phyloP scores from a whole-genome alignment of 2,329 filamentous ascomycete species.

The Fusarium duplospermum region DNA sequence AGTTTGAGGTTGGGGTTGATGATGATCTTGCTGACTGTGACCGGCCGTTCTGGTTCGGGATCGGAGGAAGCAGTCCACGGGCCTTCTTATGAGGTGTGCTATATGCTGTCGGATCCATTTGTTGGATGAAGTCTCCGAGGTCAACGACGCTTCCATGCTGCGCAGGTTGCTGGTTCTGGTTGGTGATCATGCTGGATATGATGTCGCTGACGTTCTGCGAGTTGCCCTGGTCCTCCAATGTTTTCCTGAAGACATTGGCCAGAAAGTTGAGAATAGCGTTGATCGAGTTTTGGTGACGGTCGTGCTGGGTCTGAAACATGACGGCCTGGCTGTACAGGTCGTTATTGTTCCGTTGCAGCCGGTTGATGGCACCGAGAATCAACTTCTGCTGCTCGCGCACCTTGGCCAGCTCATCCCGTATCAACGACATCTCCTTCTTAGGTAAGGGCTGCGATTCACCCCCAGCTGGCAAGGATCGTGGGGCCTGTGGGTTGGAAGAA shows the following conservation, averaged over 20 bases:
- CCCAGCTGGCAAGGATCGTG: slow-evolving; percentile 54
- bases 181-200: slow-evolving; percentile 79
- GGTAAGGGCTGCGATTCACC: slow-evolving; percentile 63
- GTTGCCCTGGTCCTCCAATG: slow-evolving; percentile 83
- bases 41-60: slow-evolving; percentile 54
- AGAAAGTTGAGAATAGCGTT: slow-evolving; percentile 98
- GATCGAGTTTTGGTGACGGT: slow-evolving; percentile 97
- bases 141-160: slow-evolving; percentile 70
- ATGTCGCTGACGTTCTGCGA: slow-evolving; percentile 85
- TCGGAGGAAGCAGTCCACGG: slow-evolving; percentile 66
- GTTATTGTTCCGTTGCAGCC: slow-evolving; percentile 86
- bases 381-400: slow-evolving; percentile 88
- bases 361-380: slow-evolving; percentile 84
- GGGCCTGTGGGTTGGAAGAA: slow-evolving; percentile 31
- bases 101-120: slow-evolving; percentile 53
- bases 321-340: slow-evolving; percentile 89
- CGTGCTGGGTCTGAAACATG: slow-evolving; percentile 90
- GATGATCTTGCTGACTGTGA: slow-evolving; percentile 43
- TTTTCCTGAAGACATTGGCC: slow-evolving; percentile 95
- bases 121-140: slow-evolving; percentile 68
- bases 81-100: slow-evolving; percentile 61
- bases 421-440: slow-evolving; percentile 79
- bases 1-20: slow-evolving; percentile 32
- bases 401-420: slow-evolving; percentile 83
- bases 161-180: slow-evolving; percentile 58